These are phyloP conservation scores for Wallacemonas collosoma DNA, from an alignment of 208 protist species.

Conservation along the genomic window DNA sequence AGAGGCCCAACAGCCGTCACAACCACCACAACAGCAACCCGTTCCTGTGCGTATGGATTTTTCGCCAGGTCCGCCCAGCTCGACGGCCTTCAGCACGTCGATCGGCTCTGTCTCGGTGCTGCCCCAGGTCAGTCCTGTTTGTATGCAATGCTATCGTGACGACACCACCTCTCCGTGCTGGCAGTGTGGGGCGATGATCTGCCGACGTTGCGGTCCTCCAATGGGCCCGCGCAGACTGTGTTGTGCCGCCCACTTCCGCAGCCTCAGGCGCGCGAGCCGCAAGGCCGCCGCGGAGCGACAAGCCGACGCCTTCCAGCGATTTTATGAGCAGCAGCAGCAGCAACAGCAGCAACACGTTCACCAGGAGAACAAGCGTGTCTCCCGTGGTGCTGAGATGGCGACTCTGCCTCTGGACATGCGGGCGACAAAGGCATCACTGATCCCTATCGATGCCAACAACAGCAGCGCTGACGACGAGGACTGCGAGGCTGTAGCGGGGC, in stretches of 20 bases:
- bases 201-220: slow-evolving; percentile 48
- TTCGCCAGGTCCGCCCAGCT: slow-evolving; percentile 14
- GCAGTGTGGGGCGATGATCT: slow-evolving; percentile 49
- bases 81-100: slow-evolving; percentile 6
- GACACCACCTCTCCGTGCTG: slow-evolving; percentile 55
- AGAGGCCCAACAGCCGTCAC: background rate
- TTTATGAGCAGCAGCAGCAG: background rate
- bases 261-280: slow-evolving; percentile 7
- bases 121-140: slow-evolving; percentile 30
- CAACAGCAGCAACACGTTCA: slow-evolving; percentile 11
- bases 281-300: background rate
- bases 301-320: background rate
- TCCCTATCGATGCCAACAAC: background rate
- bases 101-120: slow-evolving; percentile 13
- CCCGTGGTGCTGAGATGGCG: background rate
- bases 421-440: background rate
- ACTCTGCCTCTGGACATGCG: background rate
- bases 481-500: background rate
- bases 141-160: slow-evolving; percentile 38
- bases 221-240: slow-evolving; percentile 29
- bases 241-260: slow-evolving; percentile 40
- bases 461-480: background rate
- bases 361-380: background rate
- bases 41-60: slow-evolving; percentile 12
- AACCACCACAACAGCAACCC: background rate